Base-by-base conservation (phyloP, 495 filamentous ascomycete species). In the Staphylotrichum longicolle region DNA sequence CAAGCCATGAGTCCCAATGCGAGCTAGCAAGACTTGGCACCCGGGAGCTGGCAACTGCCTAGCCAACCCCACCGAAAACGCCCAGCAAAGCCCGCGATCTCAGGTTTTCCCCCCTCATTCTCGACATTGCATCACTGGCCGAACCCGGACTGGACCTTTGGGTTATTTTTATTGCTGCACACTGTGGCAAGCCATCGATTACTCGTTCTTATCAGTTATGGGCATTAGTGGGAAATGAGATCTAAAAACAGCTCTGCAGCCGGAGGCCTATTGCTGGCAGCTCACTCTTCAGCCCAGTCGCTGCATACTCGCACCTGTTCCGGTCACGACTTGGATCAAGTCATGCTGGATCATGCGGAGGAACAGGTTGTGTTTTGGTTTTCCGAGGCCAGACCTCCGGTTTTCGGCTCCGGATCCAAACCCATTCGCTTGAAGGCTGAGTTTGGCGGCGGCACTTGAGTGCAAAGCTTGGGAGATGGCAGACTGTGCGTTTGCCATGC, bases 401-500 rank as follows among this genome's bases (percentile, higher is more conserved):
- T 39, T 55, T 44, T 15, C 37, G 40, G 37, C 8, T 10, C 20
- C 30, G 39, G 52, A 55, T 33, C 52, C 52, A 55, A 44, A 15
- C 52, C 52, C 1, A 42, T 12, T 33, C 52, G 11, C 39, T 42
- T 1, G 20, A 39, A 2, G 44, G 52, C 52, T 41, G 52, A 55
- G 52, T 33, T 41, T 33, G 15, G 20, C 3, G 33, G 20, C 52
- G 39, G 37, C 39, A 30, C n/a, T 42, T 42, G 9, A 42, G 40
- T 7, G 30, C 35, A 27, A 27, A 27, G 20, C 20, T 27, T 27
- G 20, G 20, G 5, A 40, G 35, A 54, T 40, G 37, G 15, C 37
- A 15, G 51, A 54, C 8, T 54, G 35, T 30, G 14, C 30, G 11
- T 12, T 51, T 51, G 12, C 48, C 48, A 27, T 27, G 20, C 20